These are phyloP conservation scores for Jasminum sambac DNA, from an alignment of 257 asterid genomes.

Conservation along the genomic window DNA sequence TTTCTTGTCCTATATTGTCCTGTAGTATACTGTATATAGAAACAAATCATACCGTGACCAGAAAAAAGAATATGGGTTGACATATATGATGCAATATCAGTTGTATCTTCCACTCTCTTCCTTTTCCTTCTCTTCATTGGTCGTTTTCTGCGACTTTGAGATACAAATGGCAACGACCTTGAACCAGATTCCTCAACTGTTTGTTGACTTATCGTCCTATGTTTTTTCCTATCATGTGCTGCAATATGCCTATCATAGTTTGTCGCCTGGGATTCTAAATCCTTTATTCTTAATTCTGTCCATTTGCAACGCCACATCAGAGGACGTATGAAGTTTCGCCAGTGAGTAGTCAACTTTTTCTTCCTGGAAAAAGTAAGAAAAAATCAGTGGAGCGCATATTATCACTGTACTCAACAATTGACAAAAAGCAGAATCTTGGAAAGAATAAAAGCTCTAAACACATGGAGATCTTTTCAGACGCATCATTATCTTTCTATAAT, in stretches of 20 bases:
- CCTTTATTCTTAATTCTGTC: constrained; percentile 75
- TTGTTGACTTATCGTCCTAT: constrained; percentile 37
- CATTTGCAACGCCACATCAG: constrained; percentile 96
- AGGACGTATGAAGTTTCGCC: constrained; percentile 83
- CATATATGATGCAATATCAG: constrained; percentile 56
- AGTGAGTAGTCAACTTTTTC: constrained; percentile 73
- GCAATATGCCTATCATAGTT: constrained; percentile 48
- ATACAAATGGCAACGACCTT: constrained; percentile 47
- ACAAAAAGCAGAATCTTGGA: neutral
- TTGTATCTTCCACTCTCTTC: constrained; percentile 60
- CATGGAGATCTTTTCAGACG: neutral
- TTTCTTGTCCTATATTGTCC: neutral
- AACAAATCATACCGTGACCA: constrained; percentile 49
- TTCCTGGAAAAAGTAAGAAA: constrained; percentile 50
- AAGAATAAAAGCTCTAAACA: neutral
- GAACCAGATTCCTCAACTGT: constrained; percentile 55
- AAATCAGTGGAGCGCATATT: constrained; percentile 10
- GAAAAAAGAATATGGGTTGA: constrained; percentile 72
- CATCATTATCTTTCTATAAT: neutral
- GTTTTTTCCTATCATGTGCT: constrained; percentile 45
- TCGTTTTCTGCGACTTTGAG: constrained; percentile 40
- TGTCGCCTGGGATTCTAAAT: constrained; percentile 61
- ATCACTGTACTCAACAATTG: neutral
- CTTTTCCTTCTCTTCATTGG: constrained; percentile 70
- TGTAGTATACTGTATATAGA: constrained; percentile 4